Evolutionary conservation across 179 eudicot genomes (phyloP).

Genomic region (Actinidia chinensis): DNA sequence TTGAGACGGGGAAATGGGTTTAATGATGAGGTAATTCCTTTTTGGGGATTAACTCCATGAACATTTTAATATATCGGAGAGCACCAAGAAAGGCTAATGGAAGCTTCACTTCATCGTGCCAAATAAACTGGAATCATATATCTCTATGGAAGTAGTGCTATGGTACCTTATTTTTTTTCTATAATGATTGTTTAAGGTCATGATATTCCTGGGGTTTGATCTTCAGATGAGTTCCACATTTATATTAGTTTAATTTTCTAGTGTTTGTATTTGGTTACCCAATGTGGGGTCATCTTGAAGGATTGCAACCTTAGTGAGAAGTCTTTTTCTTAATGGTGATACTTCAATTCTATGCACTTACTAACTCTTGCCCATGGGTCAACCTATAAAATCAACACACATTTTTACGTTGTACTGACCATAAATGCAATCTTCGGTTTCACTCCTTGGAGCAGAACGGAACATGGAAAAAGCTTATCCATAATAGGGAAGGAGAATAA

Average conservation of each 20-base stretch:
- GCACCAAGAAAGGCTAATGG: constrained; percentile 86
- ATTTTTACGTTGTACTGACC: constrained; percentile 78
- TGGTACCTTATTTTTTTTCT: no score
- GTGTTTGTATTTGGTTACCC: constrained; percentile 74
- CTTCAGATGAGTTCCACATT: not conserved
- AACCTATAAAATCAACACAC: constrained; percentile 90
- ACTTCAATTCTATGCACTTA: constrained; percentile 88
- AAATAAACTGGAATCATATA: constrained; percentile 93
- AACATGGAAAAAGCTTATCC: constrained; percentile 88
- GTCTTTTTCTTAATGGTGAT: constrained; percentile 87
- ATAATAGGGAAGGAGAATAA: constrained; percentile 89
- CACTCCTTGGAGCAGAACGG: constrained; percentile 88
- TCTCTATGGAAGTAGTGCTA: constrained; percentile 71
- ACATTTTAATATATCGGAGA: constrained; percentile 43
- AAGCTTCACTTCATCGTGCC: constrained; percentile 86
- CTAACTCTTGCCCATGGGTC: constrained; percentile 96
- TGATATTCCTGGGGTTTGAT: not conserved
- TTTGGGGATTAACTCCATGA: not conserved
- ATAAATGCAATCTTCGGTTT: constrained; percentile 87
- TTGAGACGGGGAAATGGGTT: constrained; percentile 79
- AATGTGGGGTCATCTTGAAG: constrained; percentile 86
- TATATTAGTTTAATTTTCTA: constrained; percentile 10
- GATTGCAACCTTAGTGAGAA: constrained; percentile 88
- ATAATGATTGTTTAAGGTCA: no score
- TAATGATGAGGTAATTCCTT: constrained; percentile 73